phyloP scores from a whole-genome alignment of 805 yeast genomes.

The Kurtzmaniella fragi region DNA sequence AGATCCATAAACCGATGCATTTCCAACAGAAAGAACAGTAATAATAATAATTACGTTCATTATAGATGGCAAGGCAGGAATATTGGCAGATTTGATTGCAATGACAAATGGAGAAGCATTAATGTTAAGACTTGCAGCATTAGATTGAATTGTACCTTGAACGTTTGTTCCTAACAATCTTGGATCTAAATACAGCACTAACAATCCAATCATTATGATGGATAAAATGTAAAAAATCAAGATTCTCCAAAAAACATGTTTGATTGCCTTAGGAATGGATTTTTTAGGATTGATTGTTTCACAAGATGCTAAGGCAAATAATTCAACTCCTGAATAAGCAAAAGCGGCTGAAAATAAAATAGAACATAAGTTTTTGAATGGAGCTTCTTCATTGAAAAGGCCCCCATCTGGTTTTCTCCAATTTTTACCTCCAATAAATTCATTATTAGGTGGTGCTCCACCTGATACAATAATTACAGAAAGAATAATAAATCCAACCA shows the following conservation, averaged over 20 bases:
- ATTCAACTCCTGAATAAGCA: slow-evolving; percentile 64
- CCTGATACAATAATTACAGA: slow-evolving; percentile 55
- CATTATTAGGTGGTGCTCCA: slow-evolving; percentile 47
- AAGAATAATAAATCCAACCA: slow-evolving; percentile 53
- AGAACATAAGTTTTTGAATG: slow-evolving; percentile 58
- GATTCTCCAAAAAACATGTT: slow-evolving; percentile 63
- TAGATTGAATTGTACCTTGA: slow-evolving; percentile 4
- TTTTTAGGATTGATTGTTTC: slow-evolving; percentile 60
- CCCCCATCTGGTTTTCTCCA: slow-evolving; percentile 56
- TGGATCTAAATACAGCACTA: slow-evolving; percentile 34
- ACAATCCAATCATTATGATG: slow-evolving; percentile 49
- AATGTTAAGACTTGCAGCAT: slow-evolving; percentile 16
- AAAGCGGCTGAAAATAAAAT: slow-evolving; percentile 59
- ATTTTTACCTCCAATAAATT: slow-evolving; percentile 54
- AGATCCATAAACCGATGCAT: slow-evolving; percentile 31
- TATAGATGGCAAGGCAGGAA: slow-evolving; percentile 26
- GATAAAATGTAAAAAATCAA: slow-evolving; percentile 53
- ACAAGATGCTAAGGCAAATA: slow-evolving; percentile 62
- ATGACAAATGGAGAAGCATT: slow-evolving; percentile 35
- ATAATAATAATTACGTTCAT: slow-evolving; percentile 29
- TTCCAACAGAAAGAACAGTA: slow-evolving; percentile 31
- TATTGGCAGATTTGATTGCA: slow-evolving; percentile 27
- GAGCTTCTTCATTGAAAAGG: slow-evolving; percentile 32
- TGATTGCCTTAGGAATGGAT: slow-evolving; percentile 58
- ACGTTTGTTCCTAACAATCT: slow-evolving; percentile 14